phyloP scores from a whole-genome alignment of 2,329 filamentous ascomycete species.

The Dendrostoma leiphaemia region DNA sequence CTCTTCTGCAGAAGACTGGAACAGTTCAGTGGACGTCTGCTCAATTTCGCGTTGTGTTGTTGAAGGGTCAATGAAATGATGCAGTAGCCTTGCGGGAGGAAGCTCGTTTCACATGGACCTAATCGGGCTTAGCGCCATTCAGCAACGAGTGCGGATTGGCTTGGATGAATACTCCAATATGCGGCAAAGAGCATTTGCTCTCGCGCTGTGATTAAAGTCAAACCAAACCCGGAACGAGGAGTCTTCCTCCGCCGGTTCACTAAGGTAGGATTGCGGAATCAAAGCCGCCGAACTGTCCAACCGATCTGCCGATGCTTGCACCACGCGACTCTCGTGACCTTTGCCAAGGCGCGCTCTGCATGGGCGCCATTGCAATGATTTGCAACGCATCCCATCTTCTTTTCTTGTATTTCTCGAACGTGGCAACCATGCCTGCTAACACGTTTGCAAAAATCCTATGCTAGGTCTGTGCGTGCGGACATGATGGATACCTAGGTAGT shows the following conservation, averaged over 20 bases:
- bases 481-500: too few species aligned
- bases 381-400: too few species aligned
- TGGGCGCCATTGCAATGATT: too few species aligned
- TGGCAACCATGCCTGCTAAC: too few species aligned
- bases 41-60: background rate
- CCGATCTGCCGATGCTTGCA: too few species aligned
- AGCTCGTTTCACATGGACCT: background rate
- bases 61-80: background rate
- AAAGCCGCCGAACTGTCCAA: conserved; percentile 5
- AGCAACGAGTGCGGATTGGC: conserved; percentile 1
- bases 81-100: background rate
- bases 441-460: too few species aligned
- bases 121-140: background rate
- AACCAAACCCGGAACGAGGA: background rate
- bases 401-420: too few species aligned
- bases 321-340: too few species aligned
- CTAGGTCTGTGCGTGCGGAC: too few species aligned
- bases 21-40: too few species aligned
- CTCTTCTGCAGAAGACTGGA: background rate
- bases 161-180: conserved; percentile 12
- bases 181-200: conserved; percentile 3
- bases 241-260: background rate
- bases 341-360: too few species aligned
- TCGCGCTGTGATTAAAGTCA: background rate
- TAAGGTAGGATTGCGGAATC: conserved; percentile 3